Percentiles rank a stretch among this genome's conserved stretches.
These are phyloP conservation scores for Fusarium stilboides DNA, from an alignment of 2,329 filamentous ascomycete species.

Conservation along the genomic window DNA sequence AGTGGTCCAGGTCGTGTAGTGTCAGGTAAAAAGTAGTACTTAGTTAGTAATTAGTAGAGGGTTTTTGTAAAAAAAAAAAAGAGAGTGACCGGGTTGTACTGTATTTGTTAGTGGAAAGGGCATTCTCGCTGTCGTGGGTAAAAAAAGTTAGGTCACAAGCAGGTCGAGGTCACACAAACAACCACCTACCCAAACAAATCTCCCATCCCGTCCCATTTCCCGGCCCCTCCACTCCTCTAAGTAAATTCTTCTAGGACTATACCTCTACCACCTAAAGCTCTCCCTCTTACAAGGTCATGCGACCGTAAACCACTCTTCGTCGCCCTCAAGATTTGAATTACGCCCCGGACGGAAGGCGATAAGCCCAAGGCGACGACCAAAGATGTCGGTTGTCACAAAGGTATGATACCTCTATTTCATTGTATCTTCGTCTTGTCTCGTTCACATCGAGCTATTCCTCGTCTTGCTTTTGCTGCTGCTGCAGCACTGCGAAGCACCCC, in stretches of 20 bases:
- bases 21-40: conserved; percentile 8
- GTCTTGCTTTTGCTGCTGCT: conserved; percentile 2
- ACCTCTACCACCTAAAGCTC: conserved; percentile 34
- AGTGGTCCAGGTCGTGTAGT: background rate
- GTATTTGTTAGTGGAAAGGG: conserved; percentile 3
- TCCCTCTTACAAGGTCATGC: conserved; percentile 57
- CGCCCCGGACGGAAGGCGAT: conserved; percentile 63
- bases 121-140: conserved; percentile 27
- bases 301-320: conserved; percentile 56
- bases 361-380: conserved; percentile 62
- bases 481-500: conserved; percentile 10
- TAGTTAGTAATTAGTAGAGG: background rate
- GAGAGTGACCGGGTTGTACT: background rate
- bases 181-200: conserved; percentile 39
- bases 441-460: background rate
- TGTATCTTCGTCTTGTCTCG: conserved; percentile 1
- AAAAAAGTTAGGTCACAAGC: conserved; percentile 35
- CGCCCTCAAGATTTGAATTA: conserved; percentile 54
- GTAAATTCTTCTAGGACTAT: conserved; percentile 18
- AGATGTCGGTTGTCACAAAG: conserved; percentile 75
- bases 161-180: conserved; percentile 43
- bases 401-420: conserved; percentile 56
- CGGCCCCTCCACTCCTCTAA: conserved; percentile 26
- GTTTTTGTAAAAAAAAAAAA: no score
- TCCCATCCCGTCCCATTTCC: background rate